Evolutionary conservation across 768 basidiomycete species (phyloP), one percentile per base, ranked within the genome.

Genomic region (Lepiota brunneoincarnata): DNA sequence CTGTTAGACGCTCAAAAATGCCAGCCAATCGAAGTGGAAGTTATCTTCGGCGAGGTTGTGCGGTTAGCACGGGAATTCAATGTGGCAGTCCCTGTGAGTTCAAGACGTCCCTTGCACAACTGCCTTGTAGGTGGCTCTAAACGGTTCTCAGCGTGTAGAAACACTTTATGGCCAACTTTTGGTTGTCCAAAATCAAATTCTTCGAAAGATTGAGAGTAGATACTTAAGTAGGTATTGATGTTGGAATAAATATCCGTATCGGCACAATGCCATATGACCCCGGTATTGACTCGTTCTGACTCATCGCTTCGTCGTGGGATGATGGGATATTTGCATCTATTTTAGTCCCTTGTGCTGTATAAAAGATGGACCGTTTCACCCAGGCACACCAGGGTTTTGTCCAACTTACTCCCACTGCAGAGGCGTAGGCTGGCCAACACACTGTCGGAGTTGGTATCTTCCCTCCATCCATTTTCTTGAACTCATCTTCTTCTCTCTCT

Each of bases 21-120:
- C 2, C 72, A 71, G 49, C 83, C 86, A 36, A 78, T 86, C 55
- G 86, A 88, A 67, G 78, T 87, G 1, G 86, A 87, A 63, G 82
- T 78, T 11, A 82, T 87, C 38, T 55, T 87, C 3, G 86, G 87
- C 0, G 78, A 84, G 55, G 77, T 85, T 2, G 79, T 85, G 18
- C 66, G 80, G 39, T 69, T 82, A 69, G 84, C 78, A 0, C 72
- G 67, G 59, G 68, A 72, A 44, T 61, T 64, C 20, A 68, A 70
- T 7, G 73, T 84, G 3, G 64, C 72, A 11, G 64, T 82, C 34
- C 83, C 83, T 26, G 83, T 84, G 60, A 68, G 79, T 66, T 17
- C n/a, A n/a, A n/a, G n/a, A 49, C 37, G 40, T n/a, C n/a, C 20
- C 18, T 28, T 11, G 14, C 42, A 28, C 44, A 26, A 6, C 42